These are phyloP conservation scores for Isoetes engelmannii DNA, from an alignment of 83 land plant genomes.

Conservation along the genomic window DNA sequence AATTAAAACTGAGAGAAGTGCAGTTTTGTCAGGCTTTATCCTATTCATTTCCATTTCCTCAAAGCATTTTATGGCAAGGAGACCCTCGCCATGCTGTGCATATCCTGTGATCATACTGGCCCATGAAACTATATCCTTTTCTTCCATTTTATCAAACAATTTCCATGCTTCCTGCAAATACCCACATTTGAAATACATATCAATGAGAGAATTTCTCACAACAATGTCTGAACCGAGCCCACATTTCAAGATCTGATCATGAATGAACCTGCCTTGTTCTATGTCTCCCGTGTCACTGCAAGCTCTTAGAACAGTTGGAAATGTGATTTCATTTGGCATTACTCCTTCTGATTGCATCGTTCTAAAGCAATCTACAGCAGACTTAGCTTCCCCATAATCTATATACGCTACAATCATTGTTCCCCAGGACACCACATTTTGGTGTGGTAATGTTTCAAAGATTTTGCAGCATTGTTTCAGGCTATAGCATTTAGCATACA, in stretches of 20 bases:
- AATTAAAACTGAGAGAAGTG: constrained; percentile 14
- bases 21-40: constrained; percentile 10
- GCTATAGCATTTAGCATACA: constrained; percentile 12
- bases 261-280: too few relatives aligned
- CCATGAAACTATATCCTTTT: constrained; percentile 21
- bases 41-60: constrained; percentile 16
- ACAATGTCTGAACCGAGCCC: not conserved
- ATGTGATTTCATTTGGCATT: too few relatives aligned
- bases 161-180: constrained; percentile 13
- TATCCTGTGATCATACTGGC: constrained; percentile 24
- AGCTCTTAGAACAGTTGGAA: too few relatives aligned
- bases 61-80: constrained; percentile 17
- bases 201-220: constrained; percentile 12
- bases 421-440: constrained; percentile 7
- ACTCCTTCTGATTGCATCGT: too few relatives aligned
- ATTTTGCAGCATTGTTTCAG: not conserved
- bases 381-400: too few relatives aligned
- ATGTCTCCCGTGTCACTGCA: too few relatives aligned
- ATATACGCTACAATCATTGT: not conserved
- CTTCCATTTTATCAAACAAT: constrained; percentile 21
- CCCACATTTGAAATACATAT: constrained; percentile 19
- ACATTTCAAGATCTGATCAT: too few relatives aligned
- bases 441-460: constrained; percentile 12
- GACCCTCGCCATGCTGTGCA: constrained; percentile 7
- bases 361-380: too few relatives aligned